Conservation (phyloP, 1,284 basidiomycete species). For the Ustilago shanxiensis region DNA sequence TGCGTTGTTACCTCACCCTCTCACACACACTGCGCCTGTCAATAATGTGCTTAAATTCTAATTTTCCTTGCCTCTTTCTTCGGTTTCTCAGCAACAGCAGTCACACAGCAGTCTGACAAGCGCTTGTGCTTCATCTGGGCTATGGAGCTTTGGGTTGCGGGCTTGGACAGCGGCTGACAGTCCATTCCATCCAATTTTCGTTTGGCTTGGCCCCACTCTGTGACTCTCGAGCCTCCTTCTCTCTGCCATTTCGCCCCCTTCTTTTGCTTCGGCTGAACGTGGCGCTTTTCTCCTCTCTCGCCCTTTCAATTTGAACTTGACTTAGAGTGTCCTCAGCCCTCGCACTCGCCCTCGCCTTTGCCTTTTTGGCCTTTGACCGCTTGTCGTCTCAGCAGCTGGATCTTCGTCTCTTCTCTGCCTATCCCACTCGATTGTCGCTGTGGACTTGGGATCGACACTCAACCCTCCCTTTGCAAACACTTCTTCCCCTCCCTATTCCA, state of each 20-base stretch:
- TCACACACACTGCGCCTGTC: too few relatives aligned
- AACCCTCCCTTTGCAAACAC: background rate
- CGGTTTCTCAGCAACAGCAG: too few relatives aligned
- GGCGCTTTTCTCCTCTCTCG: slow-evolving; percentile 5
- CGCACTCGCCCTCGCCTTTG: background rate
- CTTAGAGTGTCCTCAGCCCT: background rate
- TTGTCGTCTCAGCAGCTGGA: slow-evolving; percentile 4
- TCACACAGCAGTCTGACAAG: background rate
- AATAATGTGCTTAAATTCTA: background rate
- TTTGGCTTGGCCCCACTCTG: slow-evolving; percentile 3
- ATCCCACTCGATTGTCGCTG: background rate
- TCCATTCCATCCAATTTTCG: too few relatives aligned
- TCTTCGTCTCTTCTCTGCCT: background rate
- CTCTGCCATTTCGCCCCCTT: background rate
- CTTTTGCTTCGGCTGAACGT: slow-evolving; percentile 4
- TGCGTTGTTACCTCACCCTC: background rate
- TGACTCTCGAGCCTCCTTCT: slow-evolving; percentile 3
- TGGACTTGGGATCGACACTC: slow-evolving; percentile 11
- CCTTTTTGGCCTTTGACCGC: too few relatives aligned
- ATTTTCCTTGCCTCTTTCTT: background rate
- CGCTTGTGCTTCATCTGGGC: background rate
- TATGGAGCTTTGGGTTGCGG: too few relatives aligned
- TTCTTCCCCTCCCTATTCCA: background rate
- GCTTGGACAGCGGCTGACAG: too few relatives aligned
- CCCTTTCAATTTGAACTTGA: too few relatives aligned